Evolutionary conservation across 768 basidiomycete species (phyloP).

Genomic region (Leccinum subtestaceum): DNA sequence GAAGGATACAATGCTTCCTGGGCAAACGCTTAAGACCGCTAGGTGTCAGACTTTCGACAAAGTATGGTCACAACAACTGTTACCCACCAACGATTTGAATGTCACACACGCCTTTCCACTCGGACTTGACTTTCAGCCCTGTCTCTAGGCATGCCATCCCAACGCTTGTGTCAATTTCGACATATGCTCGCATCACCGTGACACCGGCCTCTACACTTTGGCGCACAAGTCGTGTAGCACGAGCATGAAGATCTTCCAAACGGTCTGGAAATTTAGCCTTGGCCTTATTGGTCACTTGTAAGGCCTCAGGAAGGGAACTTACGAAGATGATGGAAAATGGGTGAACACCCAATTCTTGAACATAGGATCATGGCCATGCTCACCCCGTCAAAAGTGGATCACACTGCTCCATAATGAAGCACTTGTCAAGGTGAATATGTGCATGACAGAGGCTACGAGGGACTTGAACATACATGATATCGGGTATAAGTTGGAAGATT

Average conservation of each 20-base stretch:
- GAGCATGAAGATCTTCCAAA: slow-evolving; percentile 44
- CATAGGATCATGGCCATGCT: slow-evolving; percentile 9
- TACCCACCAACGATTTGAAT: slow-evolving; percentile 55
- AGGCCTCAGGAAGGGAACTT: slow-evolving; percentile 57
- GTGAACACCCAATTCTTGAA: not conserved
- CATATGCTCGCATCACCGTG: slow-evolving; percentile 64
- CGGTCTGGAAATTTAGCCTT: slow-evolving; percentile 48
- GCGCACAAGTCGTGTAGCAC: slow-evolving; percentile 52
- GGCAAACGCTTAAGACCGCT: slow-evolving; percentile 46
- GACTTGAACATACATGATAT: slow-evolving; percentile 15
- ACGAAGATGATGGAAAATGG: not conserved
- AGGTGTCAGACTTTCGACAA: not conserved
- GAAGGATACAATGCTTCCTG: slow-evolving; percentile 55
- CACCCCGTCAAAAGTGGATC: slow-evolving; percentile 52
- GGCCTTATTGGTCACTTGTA: slow-evolving; percentile 48
- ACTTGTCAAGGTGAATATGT: slow-evolving; percentile 69
- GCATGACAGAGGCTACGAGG: slow-evolving; percentile 51
- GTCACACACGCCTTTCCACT: slow-evolving; percentile 47
- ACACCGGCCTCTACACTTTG: slow-evolving; percentile 62
- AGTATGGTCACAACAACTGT: no score
- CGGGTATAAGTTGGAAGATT: not conserved
- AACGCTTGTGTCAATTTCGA: slow-evolving; percentile 60
- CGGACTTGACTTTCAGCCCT: slow-evolving; percentile 45
- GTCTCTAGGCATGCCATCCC: slow-evolving; percentile 52
- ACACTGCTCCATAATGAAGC: slow-evolving; percentile 59